Conservation (phyloP, 768 basidiomycete genomes). For the Podaxis sp. region DNA sequence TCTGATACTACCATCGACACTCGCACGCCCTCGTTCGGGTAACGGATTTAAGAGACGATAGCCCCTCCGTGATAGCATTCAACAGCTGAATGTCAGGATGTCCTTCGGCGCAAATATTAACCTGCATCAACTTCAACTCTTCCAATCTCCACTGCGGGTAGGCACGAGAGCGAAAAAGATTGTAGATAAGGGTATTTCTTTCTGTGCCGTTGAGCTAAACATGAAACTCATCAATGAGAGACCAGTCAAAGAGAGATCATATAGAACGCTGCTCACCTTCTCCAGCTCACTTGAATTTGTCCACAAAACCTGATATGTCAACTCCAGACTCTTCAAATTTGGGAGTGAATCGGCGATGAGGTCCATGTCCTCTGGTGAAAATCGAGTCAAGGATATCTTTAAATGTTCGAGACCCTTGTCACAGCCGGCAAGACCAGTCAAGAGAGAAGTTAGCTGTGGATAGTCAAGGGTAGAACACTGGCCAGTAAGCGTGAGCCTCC, state of each 20-base stretch:
- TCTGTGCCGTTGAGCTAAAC: not conserved
- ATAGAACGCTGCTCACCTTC: not conserved
- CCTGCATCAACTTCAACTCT: conserved; percentile 1
- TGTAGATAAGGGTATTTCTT: not conserved
- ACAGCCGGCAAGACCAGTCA: not conserved
- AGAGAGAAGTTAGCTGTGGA: not conserved
- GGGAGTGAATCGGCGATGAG: not conserved
- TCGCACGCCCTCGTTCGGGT: conserved; percentile 30
- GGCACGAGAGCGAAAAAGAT: not conserved
- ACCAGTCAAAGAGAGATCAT: not conserved
- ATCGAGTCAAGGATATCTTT: not conserved
- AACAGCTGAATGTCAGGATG: conserved; percentile 7
- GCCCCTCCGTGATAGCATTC: not conserved
- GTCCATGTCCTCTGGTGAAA: conserved; percentile 5
- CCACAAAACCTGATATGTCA: conserved; percentile 1
- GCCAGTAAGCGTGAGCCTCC: conserved; percentile 1
- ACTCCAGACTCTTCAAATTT: not conserved
- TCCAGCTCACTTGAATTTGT: not conserved
- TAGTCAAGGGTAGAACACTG: conserved; percentile 5
- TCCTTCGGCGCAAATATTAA: not conserved
- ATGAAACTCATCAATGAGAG: not conserved
- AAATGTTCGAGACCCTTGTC: conserved; percentile 8
- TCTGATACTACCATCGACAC: conserved; percentile 3
- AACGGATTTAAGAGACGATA: conserved; percentile 25
- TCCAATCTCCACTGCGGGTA: conserved; percentile 6